Percentiles rank a stretch among this genome's conserved stretches.
phyloP scores from a whole-genome alignment of 1,284 basidiomycete species.

The Cutaneotrichosporon sp. region DNA sequence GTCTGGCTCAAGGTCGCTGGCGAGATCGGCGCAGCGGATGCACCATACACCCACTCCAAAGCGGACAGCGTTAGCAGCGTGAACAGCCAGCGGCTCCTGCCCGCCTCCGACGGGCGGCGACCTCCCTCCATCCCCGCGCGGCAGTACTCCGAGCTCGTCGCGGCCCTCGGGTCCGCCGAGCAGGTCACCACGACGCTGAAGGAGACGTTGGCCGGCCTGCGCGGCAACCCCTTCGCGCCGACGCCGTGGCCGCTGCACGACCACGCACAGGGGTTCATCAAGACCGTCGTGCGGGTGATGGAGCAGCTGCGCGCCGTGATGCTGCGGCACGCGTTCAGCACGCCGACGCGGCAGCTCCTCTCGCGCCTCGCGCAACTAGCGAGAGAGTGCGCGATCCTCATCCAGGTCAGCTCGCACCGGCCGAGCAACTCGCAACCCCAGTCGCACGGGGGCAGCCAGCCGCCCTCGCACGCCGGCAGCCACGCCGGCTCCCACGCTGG shows the following conservation, averaged over 20 bases:
- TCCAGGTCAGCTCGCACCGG: constrained; percentile 50
- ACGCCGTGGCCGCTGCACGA: constrained; percentile 38
- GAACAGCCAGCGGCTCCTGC: constrained; percentile 21
- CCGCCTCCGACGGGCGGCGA: constrained; percentile 22
- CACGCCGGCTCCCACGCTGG: too few species aligned
- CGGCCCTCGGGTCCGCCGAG: constrained; percentile 46
- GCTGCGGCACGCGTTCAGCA: constrained; percentile 45
- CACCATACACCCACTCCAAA: constrained; percentile 21
- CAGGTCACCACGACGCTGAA: constrained; percentile 41
- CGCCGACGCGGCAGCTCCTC: constrained; percentile 44
- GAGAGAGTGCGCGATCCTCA: constrained; percentile 55
- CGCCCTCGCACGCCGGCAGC: background rate
- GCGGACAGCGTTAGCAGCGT: constrained; percentile 20
- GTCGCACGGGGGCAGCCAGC: background rate
- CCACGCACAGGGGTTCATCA: constrained; percentile 48
- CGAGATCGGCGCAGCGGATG: constrained; percentile 48
- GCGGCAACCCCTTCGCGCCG: constrained; percentile 39
- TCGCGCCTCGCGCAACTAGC: constrained; percentile 54
- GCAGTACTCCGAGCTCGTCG: constrained; percentile 45
- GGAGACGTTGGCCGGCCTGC: constrained; percentile 44
- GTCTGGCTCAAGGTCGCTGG: constrained; percentile 57
- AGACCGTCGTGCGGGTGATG: constrained; percentile 55
- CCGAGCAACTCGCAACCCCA: constrained; percentile 21
- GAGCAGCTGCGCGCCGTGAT: constrained; percentile 53
- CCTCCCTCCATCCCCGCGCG: constrained; percentile 39